These are phyloP conservation scores for Phytopythium montanum DNA, from an alignment of 352 stramenopile species.

Conservation along the genomic window DNA sequence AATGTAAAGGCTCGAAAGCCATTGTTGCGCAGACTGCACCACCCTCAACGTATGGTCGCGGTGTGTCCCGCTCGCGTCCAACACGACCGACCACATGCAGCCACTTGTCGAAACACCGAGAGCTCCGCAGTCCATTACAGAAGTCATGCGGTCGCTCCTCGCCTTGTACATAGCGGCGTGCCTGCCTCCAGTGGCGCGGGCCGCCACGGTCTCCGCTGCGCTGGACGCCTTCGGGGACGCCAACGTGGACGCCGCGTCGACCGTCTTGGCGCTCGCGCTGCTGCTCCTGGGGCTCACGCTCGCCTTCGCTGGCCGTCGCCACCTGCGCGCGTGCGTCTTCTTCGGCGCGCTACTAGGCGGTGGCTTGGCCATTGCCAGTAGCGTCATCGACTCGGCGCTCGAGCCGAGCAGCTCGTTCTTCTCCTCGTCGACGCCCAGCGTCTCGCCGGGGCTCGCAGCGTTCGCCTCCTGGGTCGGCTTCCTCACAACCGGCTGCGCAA, in stretches of 20 bases:
- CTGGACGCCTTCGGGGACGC: background rate
- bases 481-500: background rate
- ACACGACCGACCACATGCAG: background rate
- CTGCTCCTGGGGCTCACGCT: background rate
- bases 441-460: background rate
- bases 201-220: background rate
- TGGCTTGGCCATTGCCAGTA: conserved; percentile 2
- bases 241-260: background rate
- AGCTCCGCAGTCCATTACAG: no score
- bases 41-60: background rate
- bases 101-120: no score
- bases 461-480: conserved; percentile 5
- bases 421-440: background rate
- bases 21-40: background rate
- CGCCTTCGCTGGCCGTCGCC: background rate
- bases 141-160: background rate
- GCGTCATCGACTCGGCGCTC: conserved; percentile 5
- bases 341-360: background rate
- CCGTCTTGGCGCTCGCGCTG: background rate
- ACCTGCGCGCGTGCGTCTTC: conserved; percentile 6
- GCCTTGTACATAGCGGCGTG: background rate
- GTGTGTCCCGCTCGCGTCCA: background rate
- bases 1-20: background rate
- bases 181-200: background rate
- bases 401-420: background rate